phyloP scores from a whole-genome alignment of 805 yeast species.

The Zygoascus bituminiphila region DNA sequence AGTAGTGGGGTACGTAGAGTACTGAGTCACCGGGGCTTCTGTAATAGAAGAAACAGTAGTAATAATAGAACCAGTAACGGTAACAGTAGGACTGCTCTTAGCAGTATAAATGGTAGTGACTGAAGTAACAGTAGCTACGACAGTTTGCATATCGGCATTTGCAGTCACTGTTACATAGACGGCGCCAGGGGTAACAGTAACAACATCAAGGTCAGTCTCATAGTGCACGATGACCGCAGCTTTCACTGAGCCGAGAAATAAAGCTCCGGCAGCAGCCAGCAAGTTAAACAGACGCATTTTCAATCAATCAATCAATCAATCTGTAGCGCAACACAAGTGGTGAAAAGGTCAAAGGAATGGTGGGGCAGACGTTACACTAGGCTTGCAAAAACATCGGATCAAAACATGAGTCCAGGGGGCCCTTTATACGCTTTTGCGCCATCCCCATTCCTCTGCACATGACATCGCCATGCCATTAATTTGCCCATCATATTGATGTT shows the following conservation, averaged over 20 bases:
- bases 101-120: slow-evolving; percentile 26
- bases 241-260: background rate
- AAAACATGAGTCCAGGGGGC: background rate
- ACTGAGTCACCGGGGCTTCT: slow-evolving; percentile 29
- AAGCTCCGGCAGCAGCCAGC: background rate
- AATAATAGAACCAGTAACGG: slow-evolving; percentile 25
- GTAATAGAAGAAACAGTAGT: slow-evolving; percentile 27
- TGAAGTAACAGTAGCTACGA: slow-evolving; percentile 19
- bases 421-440: background rate
- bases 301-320: no score
- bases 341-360: background rate
- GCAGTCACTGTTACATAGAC: slow-evolving; percentile 15
- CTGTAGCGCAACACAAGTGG: no score
- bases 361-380: background rate
- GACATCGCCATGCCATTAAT: background rate
- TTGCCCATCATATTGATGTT: no score
- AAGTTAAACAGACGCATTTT: background rate
- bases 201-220: slow-evolving; percentile 10
- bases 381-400: no score
- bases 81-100: slow-evolving; percentile 25
- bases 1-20: slow-evolving; percentile 24
- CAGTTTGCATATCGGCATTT: slow-evolving; percentile 12
- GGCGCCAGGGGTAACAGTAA: slow-evolving; percentile 13
- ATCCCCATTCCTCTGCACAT: background rate
- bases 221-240: slow-evolving; percentile 1